A percentile compares a stretch with the other conserved stretches of the same genome.
Conservation (phyloP, 1,284 basidiomycete genomes). For the Trichosporon sp. region DNA sequence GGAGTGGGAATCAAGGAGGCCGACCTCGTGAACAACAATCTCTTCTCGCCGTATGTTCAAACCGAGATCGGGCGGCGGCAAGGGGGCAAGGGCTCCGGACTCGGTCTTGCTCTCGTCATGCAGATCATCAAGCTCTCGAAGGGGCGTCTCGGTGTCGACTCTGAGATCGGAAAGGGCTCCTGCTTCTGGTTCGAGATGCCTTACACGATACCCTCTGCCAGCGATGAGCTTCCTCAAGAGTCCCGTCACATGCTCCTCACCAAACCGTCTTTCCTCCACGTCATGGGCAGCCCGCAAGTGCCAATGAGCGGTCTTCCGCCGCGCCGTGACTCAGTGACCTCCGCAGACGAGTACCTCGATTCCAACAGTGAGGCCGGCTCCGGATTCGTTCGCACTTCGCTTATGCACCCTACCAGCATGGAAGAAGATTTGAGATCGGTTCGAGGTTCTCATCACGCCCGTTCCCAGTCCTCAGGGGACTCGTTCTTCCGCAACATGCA, state of each 20-base stretch:
- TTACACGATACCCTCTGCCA: background rate
- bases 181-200: constrained; percentile 40
- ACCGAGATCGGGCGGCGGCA: constrained; percentile 65
- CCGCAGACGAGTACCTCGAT: background rate
- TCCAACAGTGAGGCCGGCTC: background rate
- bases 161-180: constrained; percentile 41
- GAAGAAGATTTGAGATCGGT: background rate
- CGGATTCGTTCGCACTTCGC: background rate
- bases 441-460: background rate
- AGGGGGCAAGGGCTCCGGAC: constrained; percentile 78
- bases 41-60: constrained; percentile 50
- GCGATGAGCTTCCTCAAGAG: background rate
- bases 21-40: constrained; percentile 61
- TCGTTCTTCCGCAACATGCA: background rate
- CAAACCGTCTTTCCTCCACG: background rate
- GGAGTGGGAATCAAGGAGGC: constrained; percentile 66
- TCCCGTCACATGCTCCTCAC: background rate
- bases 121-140: constrained; percentile 80
- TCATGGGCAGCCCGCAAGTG: background rate
- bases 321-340: background rate
- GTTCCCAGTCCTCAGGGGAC: background rate
- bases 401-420: background rate
- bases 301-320: background rate
- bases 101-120: constrained; percentile 82
- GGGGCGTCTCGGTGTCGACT: constrained; percentile 64